Percentiles rank a stretch among this genome's conserved stretches.
Conservation (phyloP, 1,139 yeast genomes). For the Taiozyma onychis region DNA sequence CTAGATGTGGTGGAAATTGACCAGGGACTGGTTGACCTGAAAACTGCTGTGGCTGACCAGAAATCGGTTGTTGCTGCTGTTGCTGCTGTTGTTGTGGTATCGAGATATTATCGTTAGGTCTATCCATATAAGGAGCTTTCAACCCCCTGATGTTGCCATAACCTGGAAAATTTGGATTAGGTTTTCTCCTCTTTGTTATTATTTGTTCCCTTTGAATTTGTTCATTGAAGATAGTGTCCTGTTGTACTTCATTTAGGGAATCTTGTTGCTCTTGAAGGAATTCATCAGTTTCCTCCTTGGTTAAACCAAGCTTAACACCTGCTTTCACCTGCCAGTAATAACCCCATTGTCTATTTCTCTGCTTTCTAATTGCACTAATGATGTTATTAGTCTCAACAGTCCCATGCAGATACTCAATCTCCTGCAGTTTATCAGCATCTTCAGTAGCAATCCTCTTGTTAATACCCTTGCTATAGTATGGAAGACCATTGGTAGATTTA, state of each 20-base stretch:
- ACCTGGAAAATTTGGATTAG: conserved; percentile 42
- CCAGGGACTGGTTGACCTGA: not conserved
- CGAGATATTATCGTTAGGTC: conserved; percentile 4
- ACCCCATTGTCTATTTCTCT: conserved; percentile 29
- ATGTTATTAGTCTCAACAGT: conserved; percentile 29
- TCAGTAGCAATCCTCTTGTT: conserved; percentile 18
- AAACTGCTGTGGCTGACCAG: not conserved
- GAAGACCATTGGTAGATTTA: conserved; percentile 29
- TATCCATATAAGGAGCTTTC: conserved; percentile 35
- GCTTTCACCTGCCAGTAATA: conserved; percentile 34
- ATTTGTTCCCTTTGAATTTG: conserved; percentile 29
- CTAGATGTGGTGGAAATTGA: not conserved
- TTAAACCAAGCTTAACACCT: conserved; percentile 30
- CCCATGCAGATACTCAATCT: conserved; percentile 32
- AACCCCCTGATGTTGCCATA: conserved; percentile 35
- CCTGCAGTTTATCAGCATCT: conserved; percentile 27
- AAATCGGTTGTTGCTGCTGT: not conserved
- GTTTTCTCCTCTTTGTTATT: conserved; percentile 31
- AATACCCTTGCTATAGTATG: conserved; percentile 23
- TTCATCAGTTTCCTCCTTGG: conserved; percentile 19
- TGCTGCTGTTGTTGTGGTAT: not conserved
- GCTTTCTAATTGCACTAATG: conserved; percentile 25
- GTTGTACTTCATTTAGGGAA: conserved; percentile 23
- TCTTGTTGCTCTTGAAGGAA: conserved; percentile 24
- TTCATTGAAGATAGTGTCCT: conserved; percentile 26